These are phyloP conservation scores for Fraxinus latifolia DNA, from an alignment of 305 asterid species.

Conservation along the genomic window DNA sequence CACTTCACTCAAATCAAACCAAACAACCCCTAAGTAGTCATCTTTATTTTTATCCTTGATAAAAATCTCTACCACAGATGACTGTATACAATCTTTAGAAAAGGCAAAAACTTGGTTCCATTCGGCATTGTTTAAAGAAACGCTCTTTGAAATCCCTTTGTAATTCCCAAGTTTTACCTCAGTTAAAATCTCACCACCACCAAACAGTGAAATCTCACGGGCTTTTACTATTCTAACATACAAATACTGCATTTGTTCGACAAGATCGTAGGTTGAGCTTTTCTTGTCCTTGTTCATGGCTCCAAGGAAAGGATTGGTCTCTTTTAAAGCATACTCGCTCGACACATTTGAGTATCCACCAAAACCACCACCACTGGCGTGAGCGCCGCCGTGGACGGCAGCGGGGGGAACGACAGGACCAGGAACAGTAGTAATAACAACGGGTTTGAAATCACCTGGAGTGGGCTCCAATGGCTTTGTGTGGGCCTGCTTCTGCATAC, in stretches of 20 bases:
- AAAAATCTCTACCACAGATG: slow-evolving; percentile 65
- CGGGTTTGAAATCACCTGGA: slow-evolving; percentile 63
- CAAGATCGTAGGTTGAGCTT: slow-evolving; percentile 73
- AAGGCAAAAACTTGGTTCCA: slow-evolving; percentile 91
- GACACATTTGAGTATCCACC: slow-evolving; percentile 35
- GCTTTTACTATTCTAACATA: slow-evolving; percentile 67
- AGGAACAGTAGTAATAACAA: slow-evolving; percentile 53
- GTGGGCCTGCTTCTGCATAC: slow-evolving; percentile 41
- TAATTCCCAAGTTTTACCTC: slow-evolving; percentile 89
- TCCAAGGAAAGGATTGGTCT: slow-evolving; percentile 78
- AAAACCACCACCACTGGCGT: slow-evolving; percentile 30
- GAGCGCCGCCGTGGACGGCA: slow-evolving; percentile 26
- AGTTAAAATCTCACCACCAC: slow-evolving; percentile 62
- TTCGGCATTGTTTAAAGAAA: slow-evolving; percentile 39
- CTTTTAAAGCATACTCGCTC: slow-evolving; percentile 59
- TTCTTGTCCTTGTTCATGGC: slow-evolving; percentile 57
- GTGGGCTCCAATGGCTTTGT: slow-evolving; percentile 49
- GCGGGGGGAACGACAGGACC: slow-evolving; percentile 38
- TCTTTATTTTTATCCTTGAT: slow-evolving; percentile 63
- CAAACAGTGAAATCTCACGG: slow-evolving; percentile 45
- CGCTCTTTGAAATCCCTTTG: slow-evolving; percentile 67
- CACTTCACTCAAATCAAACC: slow-evolving; percentile 83
- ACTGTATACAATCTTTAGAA: slow-evolving; percentile 70
- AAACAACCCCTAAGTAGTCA: slow-evolving; percentile 72
- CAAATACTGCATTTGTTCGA: slow-evolving; percentile 85